These are phyloP conservation scores for Hypomyces perniciosus DNA, from an alignment of 2,329 filamentous ascomycete genomes.

Conservation along the genomic window DNA sequence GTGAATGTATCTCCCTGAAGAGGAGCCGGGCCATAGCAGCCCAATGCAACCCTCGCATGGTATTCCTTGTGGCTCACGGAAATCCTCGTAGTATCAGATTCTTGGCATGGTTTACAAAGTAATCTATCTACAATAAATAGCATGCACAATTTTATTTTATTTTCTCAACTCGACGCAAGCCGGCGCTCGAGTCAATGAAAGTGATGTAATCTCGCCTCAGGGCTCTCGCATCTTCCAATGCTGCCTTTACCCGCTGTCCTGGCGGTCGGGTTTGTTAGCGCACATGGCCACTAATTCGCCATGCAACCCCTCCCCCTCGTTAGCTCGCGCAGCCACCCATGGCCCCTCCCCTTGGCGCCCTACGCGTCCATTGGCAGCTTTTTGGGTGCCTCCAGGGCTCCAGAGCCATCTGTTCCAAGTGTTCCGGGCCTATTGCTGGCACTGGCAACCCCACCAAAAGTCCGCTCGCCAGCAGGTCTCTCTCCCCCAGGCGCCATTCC, in stretches of 20 bases:
- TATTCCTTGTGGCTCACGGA: too few relatives aligned
- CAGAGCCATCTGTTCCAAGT: slow-evolving; percentile 1
- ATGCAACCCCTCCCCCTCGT: not conserved
- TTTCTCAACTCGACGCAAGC: slow-evolving; percentile 7
- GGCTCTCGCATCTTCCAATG: too few relatives aligned
- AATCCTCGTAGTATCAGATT: too few relatives aligned
- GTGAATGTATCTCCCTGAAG: too few relatives aligned
- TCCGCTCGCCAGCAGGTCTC: too few relatives aligned
- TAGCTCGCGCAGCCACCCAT: not conserved
- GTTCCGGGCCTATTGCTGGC: slow-evolving; percentile 3
- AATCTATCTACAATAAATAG: too few relatives aligned
- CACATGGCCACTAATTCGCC: not conserved
- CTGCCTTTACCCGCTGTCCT: not conserved
- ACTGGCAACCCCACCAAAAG: slow-evolving; percentile 1
- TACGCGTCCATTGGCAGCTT: slow-evolving; percentile 1
- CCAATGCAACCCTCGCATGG: too few relatives aligned
- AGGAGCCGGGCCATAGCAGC: too few relatives aligned
- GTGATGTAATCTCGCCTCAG: too few relatives aligned
- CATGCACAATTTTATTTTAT: not conserved
- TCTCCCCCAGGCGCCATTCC: too few relatives aligned
- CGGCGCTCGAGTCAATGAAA: not conserved
- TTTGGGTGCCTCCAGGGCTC: not conserved
- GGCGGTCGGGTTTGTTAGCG: not conserved
- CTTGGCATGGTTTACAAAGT: too few relatives aligned
- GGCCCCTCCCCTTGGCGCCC: not conserved